These are phyloP conservation scores for Xylariaceae sp. DNA, from an alignment of 2,329 filamentous ascomycete species.

Conservation along the genomic window DNA sequence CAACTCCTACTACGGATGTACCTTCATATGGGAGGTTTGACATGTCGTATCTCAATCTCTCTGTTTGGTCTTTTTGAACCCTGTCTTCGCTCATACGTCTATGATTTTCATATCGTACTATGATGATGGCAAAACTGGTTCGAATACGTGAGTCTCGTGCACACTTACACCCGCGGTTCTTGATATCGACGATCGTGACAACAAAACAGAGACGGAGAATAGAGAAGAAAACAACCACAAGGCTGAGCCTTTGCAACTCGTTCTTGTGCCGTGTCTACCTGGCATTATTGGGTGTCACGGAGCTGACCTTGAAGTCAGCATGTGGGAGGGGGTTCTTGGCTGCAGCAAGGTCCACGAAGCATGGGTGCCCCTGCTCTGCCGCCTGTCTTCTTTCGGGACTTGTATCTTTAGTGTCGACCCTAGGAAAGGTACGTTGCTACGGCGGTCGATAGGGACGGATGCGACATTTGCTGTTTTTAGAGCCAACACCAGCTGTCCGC, in stretches of 20 bases:
- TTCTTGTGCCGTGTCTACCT: neutral
- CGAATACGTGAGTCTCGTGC: neutral
- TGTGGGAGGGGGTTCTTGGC: slow-evolving; percentile 15
- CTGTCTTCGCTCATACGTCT: slow-evolving; percentile 14
- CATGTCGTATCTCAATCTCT: slow-evolving; percentile 12
- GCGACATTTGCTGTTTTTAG: too few species aligned
- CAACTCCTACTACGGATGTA: neutral
- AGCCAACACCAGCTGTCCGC: too few species aligned
- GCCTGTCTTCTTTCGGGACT: slow-evolving; percentile 15
- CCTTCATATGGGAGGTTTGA: slow-evolving; percentile 9
- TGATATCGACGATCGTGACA: neutral
- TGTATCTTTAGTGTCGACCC: neutral
- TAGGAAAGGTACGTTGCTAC: neutral
- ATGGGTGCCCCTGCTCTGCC: slow-evolving; percentile 15
- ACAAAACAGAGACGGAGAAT: neutral
- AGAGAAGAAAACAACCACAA: neutral
- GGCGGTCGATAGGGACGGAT: too few species aligned
- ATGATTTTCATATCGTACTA: neutral
- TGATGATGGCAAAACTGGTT: neutral
- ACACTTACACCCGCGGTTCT: neutral
- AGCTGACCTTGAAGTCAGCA: slow-evolving; percentile 12
- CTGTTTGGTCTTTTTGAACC: slow-evolving; percentile 5
- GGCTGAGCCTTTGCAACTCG: neutral
- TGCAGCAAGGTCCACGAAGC: slow-evolving; percentile 16
- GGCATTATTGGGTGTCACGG: slow-evolving; percentile 5